A percentile compares a stretch with the other conserved stretches of the same genome.
These are phyloP conservation scores for Leccinum subgranulosum DNA, from an alignment of 768 basidiomycete genomes.

Conservation along the genomic window DNA sequence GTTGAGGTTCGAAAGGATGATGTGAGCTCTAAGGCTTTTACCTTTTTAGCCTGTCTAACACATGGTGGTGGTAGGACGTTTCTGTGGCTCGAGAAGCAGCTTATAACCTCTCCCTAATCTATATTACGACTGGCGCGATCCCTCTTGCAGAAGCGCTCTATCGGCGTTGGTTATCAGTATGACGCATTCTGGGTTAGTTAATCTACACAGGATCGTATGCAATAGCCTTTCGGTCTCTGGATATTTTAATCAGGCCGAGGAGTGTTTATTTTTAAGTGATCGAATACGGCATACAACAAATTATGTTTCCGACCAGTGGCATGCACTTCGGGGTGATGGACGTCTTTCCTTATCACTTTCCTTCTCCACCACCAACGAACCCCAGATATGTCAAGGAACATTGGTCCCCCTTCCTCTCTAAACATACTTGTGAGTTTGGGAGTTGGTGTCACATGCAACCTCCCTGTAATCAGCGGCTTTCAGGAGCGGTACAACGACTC, in stretches of 20 bases:
- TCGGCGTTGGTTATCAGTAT: constrained; percentile 80
- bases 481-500: constrained; percentile 6
- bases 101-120: constrained; percentile 84
- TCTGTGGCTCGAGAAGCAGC: constrained; percentile 74
- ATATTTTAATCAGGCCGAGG: constrained; percentile 4
- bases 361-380: neutral
- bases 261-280: constrained; percentile 1
- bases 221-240: constrained; percentile 1
- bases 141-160: constrained; percentile 69
- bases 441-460: neutral
- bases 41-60: neutral
- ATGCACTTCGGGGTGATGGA: neutral
- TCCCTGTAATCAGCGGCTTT: neutral
- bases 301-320: constrained; percentile 10
- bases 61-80: constrained; percentile 34
- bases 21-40: constrained; percentile 25
- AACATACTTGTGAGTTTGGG: constrained; percentile 1
- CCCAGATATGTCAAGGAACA: constrained; percentile 9
- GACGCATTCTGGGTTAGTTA: constrained; percentile 11
- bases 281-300: neutral
- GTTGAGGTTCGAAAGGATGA: constrained; percentile 41
- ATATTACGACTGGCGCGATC: constrained; percentile 72
- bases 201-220: neutral
- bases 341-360: neutral
- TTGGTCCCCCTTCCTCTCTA: constrained; percentile 14